These are phyloP conservation scores for Agrocybe pediades DNA, from an alignment of 768 basidiomycete species.

Conservation along the genomic window DNA sequence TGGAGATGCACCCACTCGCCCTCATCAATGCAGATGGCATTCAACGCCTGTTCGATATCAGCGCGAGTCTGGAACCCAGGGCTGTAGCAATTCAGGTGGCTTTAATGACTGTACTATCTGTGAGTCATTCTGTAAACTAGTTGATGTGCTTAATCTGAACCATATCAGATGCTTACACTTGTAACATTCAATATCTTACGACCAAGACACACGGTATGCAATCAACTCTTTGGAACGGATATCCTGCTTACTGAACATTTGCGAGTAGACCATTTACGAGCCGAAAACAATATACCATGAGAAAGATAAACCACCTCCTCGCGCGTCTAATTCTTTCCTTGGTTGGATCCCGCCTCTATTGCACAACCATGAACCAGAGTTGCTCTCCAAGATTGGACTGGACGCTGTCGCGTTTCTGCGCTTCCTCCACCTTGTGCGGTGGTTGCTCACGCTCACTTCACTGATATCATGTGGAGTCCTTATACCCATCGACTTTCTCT, in stretches of 20 bases:
- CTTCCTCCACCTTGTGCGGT: slow-evolving; percentile 75
- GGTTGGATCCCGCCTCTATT: slow-evolving; percentile 82
- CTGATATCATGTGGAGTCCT: slow-evolving; percentile 60
- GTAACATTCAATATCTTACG: slow-evolving; percentile 69
- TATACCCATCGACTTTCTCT: slow-evolving; percentile 73
- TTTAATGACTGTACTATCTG: slow-evolving; percentile 59
- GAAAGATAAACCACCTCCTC: slow-evolving; percentile 67
- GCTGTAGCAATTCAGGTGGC: slow-evolving; percentile 62
- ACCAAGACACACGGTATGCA: slow-evolving; percentile 70
- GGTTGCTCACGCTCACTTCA: slow-evolving; percentile 55
- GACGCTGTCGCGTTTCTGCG: slow-evolving; percentile 85
- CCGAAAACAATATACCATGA: slow-evolving; percentile 84
- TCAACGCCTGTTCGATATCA: slow-evolving; percentile 25
- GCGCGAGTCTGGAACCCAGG: slow-evolving; percentile 54
- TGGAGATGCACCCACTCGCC: neutral
- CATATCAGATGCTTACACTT: slow-evolving; percentile 55
- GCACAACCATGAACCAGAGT: slow-evolving; percentile 69
- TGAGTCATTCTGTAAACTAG: slow-evolving; percentile 29
- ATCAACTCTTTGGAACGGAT: slow-evolving; percentile 17
- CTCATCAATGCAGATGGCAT: slow-evolving; percentile 19
- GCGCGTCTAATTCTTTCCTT: slow-evolving; percentile 69
- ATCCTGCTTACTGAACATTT: slow-evolving; percentile 53
- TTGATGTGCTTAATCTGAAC: slow-evolving; percentile 47
- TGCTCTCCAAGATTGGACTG: slow-evolving; percentile 73
- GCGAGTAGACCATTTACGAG: slow-evolving; percentile 67